Percentiles rank a stretch among this genome's conserved stretches.
phyloP scores from a whole-genome alignment of 192 early-diverging fungal genomes.

The Backusella westeae region DNA sequence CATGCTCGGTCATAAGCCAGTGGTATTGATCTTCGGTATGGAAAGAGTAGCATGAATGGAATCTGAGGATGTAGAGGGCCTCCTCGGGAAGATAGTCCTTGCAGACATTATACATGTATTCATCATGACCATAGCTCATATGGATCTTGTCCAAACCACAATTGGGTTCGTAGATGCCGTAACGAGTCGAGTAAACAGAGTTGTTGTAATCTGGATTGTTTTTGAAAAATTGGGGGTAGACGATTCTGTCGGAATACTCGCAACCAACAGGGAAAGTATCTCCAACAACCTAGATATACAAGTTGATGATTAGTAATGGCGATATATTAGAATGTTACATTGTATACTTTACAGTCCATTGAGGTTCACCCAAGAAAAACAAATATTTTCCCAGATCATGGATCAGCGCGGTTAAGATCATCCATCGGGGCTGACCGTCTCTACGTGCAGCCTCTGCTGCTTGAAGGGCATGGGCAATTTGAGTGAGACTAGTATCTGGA shows the following conservation, averaged over 20 bases:
- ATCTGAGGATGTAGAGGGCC: conserved; percentile 46
- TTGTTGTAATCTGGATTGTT: conserved; percentile 41
- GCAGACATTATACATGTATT: conserved; percentile 50
- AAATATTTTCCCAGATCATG: conserved; percentile 55
- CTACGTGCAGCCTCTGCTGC: conserved; percentile 45
- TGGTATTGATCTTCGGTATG: conserved; percentile 42
- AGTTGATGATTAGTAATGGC: background rate
- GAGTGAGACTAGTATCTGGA: conserved; percentile 49
- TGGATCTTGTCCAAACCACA: conserved; percentile 48
- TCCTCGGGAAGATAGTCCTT: conserved; percentile 43
- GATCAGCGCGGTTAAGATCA: conserved; percentile 46
- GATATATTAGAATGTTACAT: background rate
- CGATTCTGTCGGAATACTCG: conserved; percentile 39
- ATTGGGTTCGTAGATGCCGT: conserved; percentile 45
- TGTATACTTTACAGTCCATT: conserved; percentile 43
- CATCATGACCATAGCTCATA: conserved; percentile 54
- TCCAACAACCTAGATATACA: conserved; percentile 29
- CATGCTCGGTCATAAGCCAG: conserved; percentile 43
- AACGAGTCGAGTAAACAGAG: conserved; percentile 27
- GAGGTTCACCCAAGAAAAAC: conserved; percentile 40
- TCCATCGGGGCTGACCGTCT: conserved; percentile 49
- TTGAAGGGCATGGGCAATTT: conserved; percentile 51
- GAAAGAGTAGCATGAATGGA: conserved; percentile 51
- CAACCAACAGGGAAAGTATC: conserved; percentile 60
- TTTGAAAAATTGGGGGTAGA: conserved; percentile 38